phyloP scores from a whole-genome alignment of 495 filamentous ascomycete genomes.

The Aspergillus nidulans region DNA sequence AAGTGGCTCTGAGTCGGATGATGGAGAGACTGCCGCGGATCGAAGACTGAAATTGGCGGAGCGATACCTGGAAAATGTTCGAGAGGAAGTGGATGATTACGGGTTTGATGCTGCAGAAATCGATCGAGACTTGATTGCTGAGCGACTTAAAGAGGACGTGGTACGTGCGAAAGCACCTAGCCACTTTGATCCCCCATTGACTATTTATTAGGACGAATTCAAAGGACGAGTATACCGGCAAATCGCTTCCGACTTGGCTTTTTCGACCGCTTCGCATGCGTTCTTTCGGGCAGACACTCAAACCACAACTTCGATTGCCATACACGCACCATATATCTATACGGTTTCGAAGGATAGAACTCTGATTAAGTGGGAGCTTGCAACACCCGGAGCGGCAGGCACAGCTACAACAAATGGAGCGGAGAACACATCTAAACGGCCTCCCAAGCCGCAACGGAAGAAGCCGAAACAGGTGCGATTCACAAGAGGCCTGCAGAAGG shows the following conservation, averaged over 20 bases:
- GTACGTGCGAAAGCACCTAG: slow-evolving; percentile 34
- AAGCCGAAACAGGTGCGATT: slow-evolving; percentile 68
- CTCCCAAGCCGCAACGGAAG: slow-evolving; percentile 58
- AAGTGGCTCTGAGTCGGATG: slow-evolving; percentile 50
- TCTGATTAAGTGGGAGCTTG: slow-evolving; percentile 82
- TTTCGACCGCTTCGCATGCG: slow-evolving; percentile 56
- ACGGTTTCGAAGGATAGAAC: slow-evolving; percentile 80
- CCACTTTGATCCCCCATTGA: slow-evolving; percentile 6
- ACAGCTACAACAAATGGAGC: slow-evolving; percentile 41
- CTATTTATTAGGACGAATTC: slow-evolving; percentile 58
- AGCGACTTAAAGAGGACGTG: slow-evolving; percentile 84
- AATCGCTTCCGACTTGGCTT: slow-evolving; percentile 65
- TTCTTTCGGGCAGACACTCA: slow-evolving; percentile 73
- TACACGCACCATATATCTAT: slow-evolving; percentile 74
- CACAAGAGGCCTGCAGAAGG: slow-evolving; percentile 58
- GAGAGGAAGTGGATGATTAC: slow-evolving; percentile 71
- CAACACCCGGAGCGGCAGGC: slow-evolving; percentile 30
- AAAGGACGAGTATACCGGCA: slow-evolving; percentile 85
- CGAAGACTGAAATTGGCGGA: slow-evolving; percentile 84
- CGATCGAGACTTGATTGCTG: slow-evolving; percentile 85
- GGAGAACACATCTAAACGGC: slow-evolving; percentile 56
- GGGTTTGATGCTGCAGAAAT: slow-evolving; percentile 94
- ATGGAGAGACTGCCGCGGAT: slow-evolving; percentile 81
- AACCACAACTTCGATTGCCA: slow-evolving; percentile 73
- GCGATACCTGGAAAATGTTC: slow-evolving; percentile 86